Conservation (phyloP, 441 rosid genomes). For the Adansonia rubrostipa region DNA sequence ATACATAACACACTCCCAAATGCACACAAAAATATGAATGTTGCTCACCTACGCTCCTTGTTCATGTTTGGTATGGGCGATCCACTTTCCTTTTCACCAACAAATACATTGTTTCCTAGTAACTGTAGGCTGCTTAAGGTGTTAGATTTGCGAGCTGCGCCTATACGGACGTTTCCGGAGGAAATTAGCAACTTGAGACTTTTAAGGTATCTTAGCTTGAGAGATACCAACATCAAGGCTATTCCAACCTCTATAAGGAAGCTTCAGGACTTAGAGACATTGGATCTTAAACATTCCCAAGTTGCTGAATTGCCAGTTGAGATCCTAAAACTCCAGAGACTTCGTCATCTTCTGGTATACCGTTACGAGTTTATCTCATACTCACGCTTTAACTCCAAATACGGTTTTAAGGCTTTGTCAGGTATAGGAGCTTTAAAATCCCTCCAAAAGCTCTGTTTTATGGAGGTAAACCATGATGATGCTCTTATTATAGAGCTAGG, state of each 20-base stretch:
- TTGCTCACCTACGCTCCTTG: conserved; percentile 34
- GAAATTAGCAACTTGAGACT: conserved; percentile 27
- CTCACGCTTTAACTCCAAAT: conserved; percentile 35
- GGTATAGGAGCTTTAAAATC: conserved; percentile 39
- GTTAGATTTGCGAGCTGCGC: conserved; percentile 38
- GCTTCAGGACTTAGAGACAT: conserved; percentile 44
- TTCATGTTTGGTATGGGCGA: conserved; percentile 24
- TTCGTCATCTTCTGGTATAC: conserved; percentile 51
- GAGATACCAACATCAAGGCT: conserved; percentile 34
- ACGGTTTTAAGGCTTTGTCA: conserved; percentile 37
- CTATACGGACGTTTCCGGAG: conserved; percentile 33
- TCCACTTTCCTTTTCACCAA: neutral
- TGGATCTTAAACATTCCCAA: conserved; percentile 46
- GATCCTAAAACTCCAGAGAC: conserved; percentile 34
- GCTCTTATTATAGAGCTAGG: conserved; percentile 37
- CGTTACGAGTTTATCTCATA: conserved; percentile 30
- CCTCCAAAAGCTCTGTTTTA: conserved; percentile 45
- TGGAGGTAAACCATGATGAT: conserved; percentile 37
- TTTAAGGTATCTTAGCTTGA: conserved; percentile 42
- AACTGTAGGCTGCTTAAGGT: conserved; percentile 37
- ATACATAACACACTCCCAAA: conserved; percentile 13
- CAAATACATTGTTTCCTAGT: conserved; percentile 16
- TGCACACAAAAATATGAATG: conserved; percentile 11
- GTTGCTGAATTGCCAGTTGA: conserved; percentile 40
- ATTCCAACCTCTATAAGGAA: conserved; percentile 42